These are phyloP conservation scores for Hymenoscyphus occultus DNA, from an alignment of 2,329 filamentous ascomycete genomes.

Conservation along the genomic window DNA sequence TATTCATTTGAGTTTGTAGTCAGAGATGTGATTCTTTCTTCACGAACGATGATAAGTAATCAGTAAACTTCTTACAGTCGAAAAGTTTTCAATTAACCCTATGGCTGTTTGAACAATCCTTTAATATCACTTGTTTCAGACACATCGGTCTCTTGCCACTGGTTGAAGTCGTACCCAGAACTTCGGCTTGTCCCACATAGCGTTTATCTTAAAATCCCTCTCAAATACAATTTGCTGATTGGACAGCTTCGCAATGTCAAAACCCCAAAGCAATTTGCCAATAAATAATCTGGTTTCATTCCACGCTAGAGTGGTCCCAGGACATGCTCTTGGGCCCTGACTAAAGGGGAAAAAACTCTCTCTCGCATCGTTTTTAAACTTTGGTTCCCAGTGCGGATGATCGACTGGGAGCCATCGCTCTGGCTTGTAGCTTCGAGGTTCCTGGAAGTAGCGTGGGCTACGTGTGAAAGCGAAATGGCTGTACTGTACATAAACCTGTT, in stretches of 20 bases:
- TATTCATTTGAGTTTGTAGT: too few species aligned
- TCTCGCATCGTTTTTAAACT: background rate
- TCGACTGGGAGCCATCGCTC: background rate
- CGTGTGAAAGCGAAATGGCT: background rate
- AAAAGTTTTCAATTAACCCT: too few species aligned
- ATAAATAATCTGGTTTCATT: background rate
- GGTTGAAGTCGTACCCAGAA: too few species aligned
- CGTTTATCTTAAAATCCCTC: slow-evolving; percentile 3
- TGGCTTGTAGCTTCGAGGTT: background rate
- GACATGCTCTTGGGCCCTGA: background rate
- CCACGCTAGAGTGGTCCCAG: background rate
- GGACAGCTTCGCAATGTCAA: background rate
- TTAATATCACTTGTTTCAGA: too few species aligned
- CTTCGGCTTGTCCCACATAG: background rate
- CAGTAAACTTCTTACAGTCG: too few species aligned
- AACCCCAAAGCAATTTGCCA: slow-evolving; percentile 1
- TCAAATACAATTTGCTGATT: background rate
- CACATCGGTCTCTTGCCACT: too few species aligned
- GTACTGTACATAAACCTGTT: background rate
- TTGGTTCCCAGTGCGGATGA: background rate
- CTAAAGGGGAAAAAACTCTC: background rate
- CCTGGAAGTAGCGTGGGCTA: background rate
- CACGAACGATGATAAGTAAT: too few species aligned
- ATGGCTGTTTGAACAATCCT: too few species aligned
- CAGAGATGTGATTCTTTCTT: too few species aligned